Evolutionary conservation across 345 rosid species (phyloP), one percentile per base, ranked within the genome.

Genomic region (Dovyalis caffra): DNA sequence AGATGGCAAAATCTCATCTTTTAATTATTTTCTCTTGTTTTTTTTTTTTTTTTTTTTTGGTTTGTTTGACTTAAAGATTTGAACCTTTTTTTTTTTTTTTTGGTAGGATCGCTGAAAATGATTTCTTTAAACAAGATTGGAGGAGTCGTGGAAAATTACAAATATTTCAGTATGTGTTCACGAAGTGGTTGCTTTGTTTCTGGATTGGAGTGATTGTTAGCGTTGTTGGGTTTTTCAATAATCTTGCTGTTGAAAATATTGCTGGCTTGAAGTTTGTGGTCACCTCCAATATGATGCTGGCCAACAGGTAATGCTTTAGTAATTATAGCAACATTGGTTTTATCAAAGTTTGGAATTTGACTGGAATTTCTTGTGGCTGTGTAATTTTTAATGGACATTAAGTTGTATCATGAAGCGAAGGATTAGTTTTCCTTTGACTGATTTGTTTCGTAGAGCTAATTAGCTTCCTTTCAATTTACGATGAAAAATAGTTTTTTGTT

Each of bases 61-160:
- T 45, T 31, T 61, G 14, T 23, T 33, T 66, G 28, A 16, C 25
- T 12, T 23, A 0, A 37, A 21, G 1, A 8, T 51, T 29, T 51
- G 10, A 51, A 11, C 25, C 21, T 65, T 3, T 37, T 5, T 34
- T 3, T 66, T 2, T 11, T 26, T 66, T 5, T 34, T 38, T 70
- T 64, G 58, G 69, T 72, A 94, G 97, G 72, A 92, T 90, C 66
- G 87, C 85, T 45, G 97, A 95, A 86, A 95, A 95, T 82, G 96
- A 86, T 77, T 87, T 95, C 71, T 91, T 90, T 87, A 92, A 91
- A 82, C 97, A 91, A 78, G 99, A 92, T 58, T 95, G 99, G 96
- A 90, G 99, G 85, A 75, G 83, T 8, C 83, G 90, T 5, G 89
- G 90, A 34, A 89, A 80, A 84, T 51, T 69, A 25, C 89, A 87